Base-by-base conservation (phyloP, 306 rosid genomes). In the Hippophae rhamnoides region DNA sequence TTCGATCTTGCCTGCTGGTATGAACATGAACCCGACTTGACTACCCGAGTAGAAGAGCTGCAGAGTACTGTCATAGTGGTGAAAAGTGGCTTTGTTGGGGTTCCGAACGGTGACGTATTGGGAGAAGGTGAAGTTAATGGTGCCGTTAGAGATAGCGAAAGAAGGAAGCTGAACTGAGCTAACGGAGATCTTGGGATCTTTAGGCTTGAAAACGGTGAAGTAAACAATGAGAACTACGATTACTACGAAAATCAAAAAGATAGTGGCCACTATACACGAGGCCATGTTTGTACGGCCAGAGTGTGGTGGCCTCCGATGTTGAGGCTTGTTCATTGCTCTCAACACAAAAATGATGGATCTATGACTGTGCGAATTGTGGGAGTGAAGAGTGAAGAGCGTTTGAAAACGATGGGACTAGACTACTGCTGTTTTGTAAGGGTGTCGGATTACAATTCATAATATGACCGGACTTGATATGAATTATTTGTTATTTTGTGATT, bases 261-360 rank as follows among this genome's bases (percentile, higher is more conserved):
- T 54, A 7, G 92, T 78, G 58, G 98, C 98, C 1, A 87, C 96
- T 5, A 82, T 40, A 68, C 98, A 92, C 0, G 98, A 92, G 0
- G 98, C 98, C 0, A 92, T 65, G 89, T 87, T 92, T n/a, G 96
- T 85, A 6, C 92, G 76, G 13, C 84, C 98, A 0, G 95, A 89
- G 0, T 86, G 85, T 6, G 85, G 89, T 10, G 77, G 77, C 78
- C 69, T 48, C 45, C 46, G 76, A 2, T 41, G 49, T 43, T 69
- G 79, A 3, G 77, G 81, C 55, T 84, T 86, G 50, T 57, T 62
- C 97, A 86, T 89, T 6, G 53, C 6, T 14, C 53, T 49, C 18
- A 49, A 49, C 25, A 49, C n/a, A 49, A 49, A 49, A 23, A 3
- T 31, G 53, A 23, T 6, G 53, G 53, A 49, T 46, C 50, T 46